Evolutionary conservation across 345 rosid genomes (phyloP).

Genomic region (Theobroma cacao): DNA sequence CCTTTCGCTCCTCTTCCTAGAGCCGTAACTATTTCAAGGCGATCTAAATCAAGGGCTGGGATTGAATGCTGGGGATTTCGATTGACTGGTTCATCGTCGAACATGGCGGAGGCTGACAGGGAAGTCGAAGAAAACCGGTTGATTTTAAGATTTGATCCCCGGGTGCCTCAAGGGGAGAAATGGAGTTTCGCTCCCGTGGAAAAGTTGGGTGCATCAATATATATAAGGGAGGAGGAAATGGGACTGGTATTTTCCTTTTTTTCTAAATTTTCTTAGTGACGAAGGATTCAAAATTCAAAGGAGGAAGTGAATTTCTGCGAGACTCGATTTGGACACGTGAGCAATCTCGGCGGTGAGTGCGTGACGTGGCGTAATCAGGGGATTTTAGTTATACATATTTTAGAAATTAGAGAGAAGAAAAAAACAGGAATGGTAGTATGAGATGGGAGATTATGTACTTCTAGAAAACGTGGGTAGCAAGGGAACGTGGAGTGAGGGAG

Average conservation of each 20-base stretch:
- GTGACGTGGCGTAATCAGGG: constrained; percentile 30
- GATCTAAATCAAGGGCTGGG: constrained; percentile 37
- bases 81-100: constrained; percentile 7
- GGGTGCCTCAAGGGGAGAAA: background rate
- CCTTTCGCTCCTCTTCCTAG: constrained; percentile 93
- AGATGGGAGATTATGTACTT: background rate
- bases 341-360: background rate
- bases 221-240: background rate
- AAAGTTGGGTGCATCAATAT: background rate
- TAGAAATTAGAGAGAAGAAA: background rate
- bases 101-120: constrained; percentile 8
- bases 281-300: constrained; percentile 24
- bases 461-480: constrained; percentile 19
- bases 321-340: constrained; percentile 21
- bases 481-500: background rate
- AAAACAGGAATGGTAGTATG: too few species aligned
- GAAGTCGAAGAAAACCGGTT: background rate
- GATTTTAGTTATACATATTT: background rate
- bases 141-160: background rate
- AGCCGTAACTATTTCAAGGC: constrained; percentile 48
- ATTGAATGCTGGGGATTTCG: background rate
- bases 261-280: constrained; percentile 31
- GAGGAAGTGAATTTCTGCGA: background rate
- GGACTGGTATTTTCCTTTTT: background rate
- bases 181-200: background rate